Percentiles rank a stretch among this genome's conserved stretches.
These are phyloP conservation scores for Phytophthora rubi DNA, from an alignment of 352 stramenopile genomes.

Conservation along the genomic window DNA sequence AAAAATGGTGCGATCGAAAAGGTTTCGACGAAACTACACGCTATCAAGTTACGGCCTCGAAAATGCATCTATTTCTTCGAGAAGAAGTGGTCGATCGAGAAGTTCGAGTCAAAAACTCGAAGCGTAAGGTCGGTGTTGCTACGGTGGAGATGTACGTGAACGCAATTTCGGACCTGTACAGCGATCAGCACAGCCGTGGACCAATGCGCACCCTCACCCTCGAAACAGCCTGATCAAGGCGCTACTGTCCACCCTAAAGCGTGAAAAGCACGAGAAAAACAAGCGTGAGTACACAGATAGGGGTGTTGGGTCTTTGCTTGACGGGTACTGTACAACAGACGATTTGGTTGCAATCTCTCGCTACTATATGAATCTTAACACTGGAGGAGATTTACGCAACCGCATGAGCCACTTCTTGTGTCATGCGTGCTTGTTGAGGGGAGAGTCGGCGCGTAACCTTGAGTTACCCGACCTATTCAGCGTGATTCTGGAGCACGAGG, in stretches of 20 bases:
- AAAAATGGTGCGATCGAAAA: background rate
- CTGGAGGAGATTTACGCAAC: background rate
- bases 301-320: background rate
- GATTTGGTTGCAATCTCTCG: background rate
- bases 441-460: background rate
- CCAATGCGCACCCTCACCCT: background rate
- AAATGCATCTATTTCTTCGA: slow-evolving; percentile 1
- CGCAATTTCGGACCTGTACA: background rate
- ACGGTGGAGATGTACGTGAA: background rate
- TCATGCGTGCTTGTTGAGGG: background rate
- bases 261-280: background rate
- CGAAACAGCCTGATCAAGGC: background rate
- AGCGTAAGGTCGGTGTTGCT: background rate
- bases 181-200: background rate
- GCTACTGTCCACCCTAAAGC: background rate
- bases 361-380: background rate
- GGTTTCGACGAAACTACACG: background rate
- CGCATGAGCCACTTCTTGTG: background rate
- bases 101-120: background rate
- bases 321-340: background rate
- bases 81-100: background rate
- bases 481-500: background rate
- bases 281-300: background rate
- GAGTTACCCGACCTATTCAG: background rate
- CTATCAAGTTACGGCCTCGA: background rate